Evolutionary conservation across 1,139 yeast genomes (phyloP), one percentile per base, ranked within the genome.

Genomic region (Saccharomyces hybrid): DNA sequence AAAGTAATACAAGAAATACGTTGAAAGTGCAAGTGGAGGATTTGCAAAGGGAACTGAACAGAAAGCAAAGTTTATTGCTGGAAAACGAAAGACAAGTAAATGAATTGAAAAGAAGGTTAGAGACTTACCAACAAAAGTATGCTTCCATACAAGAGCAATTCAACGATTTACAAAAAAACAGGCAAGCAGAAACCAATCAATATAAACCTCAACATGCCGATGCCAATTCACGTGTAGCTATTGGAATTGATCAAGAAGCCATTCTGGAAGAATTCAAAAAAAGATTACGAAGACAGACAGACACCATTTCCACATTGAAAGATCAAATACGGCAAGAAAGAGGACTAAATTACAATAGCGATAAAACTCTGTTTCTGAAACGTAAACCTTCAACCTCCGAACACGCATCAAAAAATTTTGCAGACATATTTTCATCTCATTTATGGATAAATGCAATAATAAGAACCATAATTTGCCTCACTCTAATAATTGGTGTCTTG

Each of bases 261-360:
- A 60, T 69, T 9, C 57, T 66, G 11, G 58, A 61, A 16, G 71
- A 67, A 52, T 59, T 68, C 51, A 64, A 55, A 47, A 58, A 63
- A 48, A 68, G 65, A 50, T 52, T 67, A 27, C 59, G 57, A 38
- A 70, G 66, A 46, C 71, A 68, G 55, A 54, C 62, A 26, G 55
- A 60, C 29, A 54, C 64, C 26, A 67, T 68, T 12, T 48, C 53
- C 19, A 53, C 57, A 4, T 57, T 67, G 38, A 58, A 58, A 48
- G 60, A 61, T 31, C 58, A 54, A 47, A 38, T 38, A 38, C 44
- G 44, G 44, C 44, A 24, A 38, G 44, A 38, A 38, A 16, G 44
- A 19, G 44, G 24, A 7, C n/a, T 19, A 2, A 38, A 38, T 16
- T 38, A 19, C 24, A 38, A 19, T 11, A 16, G 7, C 24, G 24